A percentile compares a stretch with the other conserved stretches of the same genome.
phyloP scores from a whole-genome alignment of 2,329 filamentous ascomycete genomes.

The Dactylonectria macrodidyma region DNA sequence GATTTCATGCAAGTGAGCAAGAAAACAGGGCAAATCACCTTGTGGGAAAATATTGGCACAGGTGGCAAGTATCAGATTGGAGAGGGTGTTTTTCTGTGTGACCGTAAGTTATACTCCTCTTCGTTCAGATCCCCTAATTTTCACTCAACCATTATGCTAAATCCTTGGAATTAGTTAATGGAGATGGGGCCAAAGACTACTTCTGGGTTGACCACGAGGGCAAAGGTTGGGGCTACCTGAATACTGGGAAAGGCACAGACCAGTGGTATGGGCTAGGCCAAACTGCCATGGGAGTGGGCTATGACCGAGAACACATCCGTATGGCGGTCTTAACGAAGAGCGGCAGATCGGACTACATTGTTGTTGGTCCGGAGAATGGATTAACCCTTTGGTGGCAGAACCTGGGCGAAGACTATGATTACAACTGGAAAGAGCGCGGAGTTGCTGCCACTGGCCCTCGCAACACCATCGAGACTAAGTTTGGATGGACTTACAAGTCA shows the following conservation, averaged over 20 bases:
- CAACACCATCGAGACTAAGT: slow-evolving; percentile 17
- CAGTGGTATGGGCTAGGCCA: background rate
- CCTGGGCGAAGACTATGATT: background rate
- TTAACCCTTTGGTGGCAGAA: slow-evolving; percentile 1
- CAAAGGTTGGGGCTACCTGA: background rate
- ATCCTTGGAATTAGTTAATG: background rate
- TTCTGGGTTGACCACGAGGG: background rate
- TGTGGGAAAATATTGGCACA: slow-evolving; percentile 14
- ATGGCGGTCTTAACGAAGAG: background rate
- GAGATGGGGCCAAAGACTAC: background rate
- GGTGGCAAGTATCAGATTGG: slow-evolving; percentile 1
- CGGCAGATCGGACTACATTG: background rate
- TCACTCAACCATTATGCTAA: background rate
- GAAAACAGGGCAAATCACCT: background rate
- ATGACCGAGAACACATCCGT: background rate
- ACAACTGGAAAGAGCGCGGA: background rate
- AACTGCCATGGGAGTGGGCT: background rate
- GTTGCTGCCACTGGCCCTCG: slow-evolving; percentile 4
- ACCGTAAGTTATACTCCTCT: slow-evolving; percentile 8
- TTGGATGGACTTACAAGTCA: slow-evolving; percentile 17
- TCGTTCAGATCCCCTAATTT: background rate
- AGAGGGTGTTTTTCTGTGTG: slow-evolving; percentile 17
- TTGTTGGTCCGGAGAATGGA: background rate
- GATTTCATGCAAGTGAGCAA: background rate
- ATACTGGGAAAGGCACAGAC: background rate